Conservation (phyloP, 495 filamentous ascomycete genomes). For the Penicillium fimorum region DNA sequence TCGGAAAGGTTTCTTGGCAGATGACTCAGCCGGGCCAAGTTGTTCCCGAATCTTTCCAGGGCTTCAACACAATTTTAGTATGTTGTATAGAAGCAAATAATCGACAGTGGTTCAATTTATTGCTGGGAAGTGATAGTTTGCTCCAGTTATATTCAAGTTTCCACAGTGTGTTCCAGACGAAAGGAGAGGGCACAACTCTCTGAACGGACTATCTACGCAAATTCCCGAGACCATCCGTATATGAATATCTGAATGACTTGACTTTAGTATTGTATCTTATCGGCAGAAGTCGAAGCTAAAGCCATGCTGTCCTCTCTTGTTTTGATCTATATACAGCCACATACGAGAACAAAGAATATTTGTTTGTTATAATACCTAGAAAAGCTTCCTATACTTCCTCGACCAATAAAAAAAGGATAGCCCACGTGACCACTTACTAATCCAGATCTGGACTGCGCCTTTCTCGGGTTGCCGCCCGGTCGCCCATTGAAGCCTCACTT, state of each 20-base stretch:
- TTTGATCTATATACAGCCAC: neutral
- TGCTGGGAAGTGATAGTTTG: neutral
- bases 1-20: slow-evolving; percentile 32
- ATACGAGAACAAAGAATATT: neutral
- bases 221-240: neutral
- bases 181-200: neutral
- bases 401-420: neutral
- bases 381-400: slow-evolving; percentile 4
- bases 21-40: slow-evolving; percentile 22
- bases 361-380: neutral
- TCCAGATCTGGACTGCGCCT: slow-evolving; percentile 4
- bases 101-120: neutral
- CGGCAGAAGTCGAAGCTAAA: neutral
- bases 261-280: neutral
- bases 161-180: neutral
- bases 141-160: neutral
- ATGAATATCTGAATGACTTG: neutral
- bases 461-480: neutral
- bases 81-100: neutral
- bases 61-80: neutral
- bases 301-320: neutral
- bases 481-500: slow-evolving; percentile 11
- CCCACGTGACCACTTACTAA: slow-evolving; percentile 6
- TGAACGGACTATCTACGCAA: neutral
- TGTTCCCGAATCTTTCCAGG: slow-evolving; percentile 4